These are phyloP conservation scores for Rhodamnia argentea DNA, from an alignment of 345 rosid species.

Conservation along the genomic window DNA sequence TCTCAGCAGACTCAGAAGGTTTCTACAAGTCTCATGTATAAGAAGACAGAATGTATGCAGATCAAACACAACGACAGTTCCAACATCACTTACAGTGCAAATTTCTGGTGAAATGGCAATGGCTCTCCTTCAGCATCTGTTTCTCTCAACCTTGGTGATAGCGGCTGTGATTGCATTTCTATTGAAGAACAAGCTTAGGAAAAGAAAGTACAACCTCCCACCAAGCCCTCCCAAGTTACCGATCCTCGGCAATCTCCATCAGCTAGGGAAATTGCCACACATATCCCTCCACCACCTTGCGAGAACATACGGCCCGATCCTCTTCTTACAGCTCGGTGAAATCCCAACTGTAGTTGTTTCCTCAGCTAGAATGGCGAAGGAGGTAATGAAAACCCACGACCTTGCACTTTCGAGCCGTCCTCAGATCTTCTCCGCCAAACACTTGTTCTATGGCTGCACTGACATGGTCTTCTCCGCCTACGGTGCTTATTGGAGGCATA, in stretches of 20 bases:
- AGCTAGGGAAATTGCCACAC: constrained; percentile 21
- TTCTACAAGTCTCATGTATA: not conserved
- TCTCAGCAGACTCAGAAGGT: not conserved
- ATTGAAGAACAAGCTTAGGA: constrained; percentile 1
- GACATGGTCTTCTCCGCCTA: constrained; percentile 30
- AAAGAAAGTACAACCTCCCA: constrained; percentile 21
- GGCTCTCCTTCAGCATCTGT: not conserved
- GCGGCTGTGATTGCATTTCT: constrained; percentile 4
- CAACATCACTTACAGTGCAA: not conserved
- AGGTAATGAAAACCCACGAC: constrained; percentile 35
- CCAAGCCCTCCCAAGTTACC: constrained; percentile 36
- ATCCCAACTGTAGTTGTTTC: constrained; percentile 37
- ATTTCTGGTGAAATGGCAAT: not conserved
- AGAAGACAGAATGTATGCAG: not conserved
- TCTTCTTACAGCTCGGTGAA: constrained; percentile 29
- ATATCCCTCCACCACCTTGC: constrained; percentile 19
- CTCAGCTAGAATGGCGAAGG: constrained; percentile 24
- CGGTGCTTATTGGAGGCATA: constrained; percentile 24
- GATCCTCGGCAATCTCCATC: constrained; percentile 38
- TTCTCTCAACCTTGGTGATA: not conserved
- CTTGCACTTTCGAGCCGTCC: constrained; percentile 26
- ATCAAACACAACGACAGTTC: not conserved
- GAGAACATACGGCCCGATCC: constrained; percentile 20
- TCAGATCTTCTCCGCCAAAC: constrained; percentile 19
- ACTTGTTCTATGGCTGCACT: constrained; percentile 23